These are phyloP conservation scores for Xerocomellus intermedius DNA, from an alignment of 768 basidiomycete genomes.

Conservation along the genomic window DNA sequence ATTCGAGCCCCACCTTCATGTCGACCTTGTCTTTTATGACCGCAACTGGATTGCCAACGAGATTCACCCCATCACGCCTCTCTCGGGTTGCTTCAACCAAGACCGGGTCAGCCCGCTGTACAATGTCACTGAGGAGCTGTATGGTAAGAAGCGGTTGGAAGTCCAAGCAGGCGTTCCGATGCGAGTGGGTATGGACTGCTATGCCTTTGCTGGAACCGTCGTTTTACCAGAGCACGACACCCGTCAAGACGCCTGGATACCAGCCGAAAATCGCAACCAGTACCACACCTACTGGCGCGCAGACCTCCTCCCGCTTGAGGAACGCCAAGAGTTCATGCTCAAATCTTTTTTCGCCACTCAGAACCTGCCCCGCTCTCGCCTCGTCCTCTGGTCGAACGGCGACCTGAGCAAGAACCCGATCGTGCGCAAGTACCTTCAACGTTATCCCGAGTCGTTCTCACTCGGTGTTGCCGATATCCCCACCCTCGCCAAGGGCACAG, in stretches of 20 bases:
- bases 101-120: slow-evolving; percentile 60
- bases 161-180: slow-evolving; percentile 81
- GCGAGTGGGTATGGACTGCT: slow-evolving; percentile 84
- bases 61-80: slow-evolving; percentile 59
- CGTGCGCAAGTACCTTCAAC: slow-evolving; percentile 55
- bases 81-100: slow-evolving; percentile 74
- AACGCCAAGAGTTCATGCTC: slow-evolving; percentile 85
- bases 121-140: slow-evolving; percentile 61
- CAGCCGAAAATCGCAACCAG: slow-evolving; percentile 50
- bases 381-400: slow-evolving; percentile 93
- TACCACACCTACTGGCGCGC: slow-evolving; percentile 95
- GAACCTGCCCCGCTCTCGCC: slow-evolving; percentile 56
- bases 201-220: slow-evolving; percentile 86
- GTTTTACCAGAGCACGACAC: slow-evolving; percentile 25
- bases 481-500: slow-evolving; percentile 70
- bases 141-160: slow-evolving; percentile 63
- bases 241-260: slow-evolving; percentile 16
- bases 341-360: slow-evolving; percentile 95
- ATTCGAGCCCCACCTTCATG: slow-evolving; percentile 68
- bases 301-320: slow-evolving; percentile 76
- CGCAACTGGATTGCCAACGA: slow-evolving; percentile 73
- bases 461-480: slow-evolving; percentile 67
- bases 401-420: slow-evolving; percentile 57
- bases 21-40: slow-evolving; percentile 80
- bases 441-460: slow-evolving; percentile 70